Conservation (phyloP, 345 rosid species). For the Salix exigua region DNA sequence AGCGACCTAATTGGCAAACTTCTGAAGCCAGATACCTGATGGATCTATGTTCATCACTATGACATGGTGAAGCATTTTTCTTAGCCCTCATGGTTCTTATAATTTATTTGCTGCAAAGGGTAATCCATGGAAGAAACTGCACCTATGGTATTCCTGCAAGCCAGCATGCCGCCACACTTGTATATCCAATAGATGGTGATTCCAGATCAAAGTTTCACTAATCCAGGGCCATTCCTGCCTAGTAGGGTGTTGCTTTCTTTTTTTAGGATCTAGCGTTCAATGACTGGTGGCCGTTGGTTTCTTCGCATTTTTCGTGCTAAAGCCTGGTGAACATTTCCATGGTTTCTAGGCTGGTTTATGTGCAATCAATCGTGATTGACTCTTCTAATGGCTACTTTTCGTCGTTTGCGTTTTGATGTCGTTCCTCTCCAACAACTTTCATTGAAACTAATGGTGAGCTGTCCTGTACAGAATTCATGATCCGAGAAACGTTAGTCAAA, state of each 20-base stretch:
- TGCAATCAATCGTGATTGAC: too few relatives aligned
- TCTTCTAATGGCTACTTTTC: too few relatives aligned
- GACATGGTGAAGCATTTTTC: neutral
- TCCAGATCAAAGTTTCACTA: neutral
- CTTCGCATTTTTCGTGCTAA: too few relatives aligned
- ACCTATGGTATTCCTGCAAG: neutral
- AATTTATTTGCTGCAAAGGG: neutral
- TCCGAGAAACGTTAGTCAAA: too few relatives aligned
- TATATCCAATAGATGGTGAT: neutral
- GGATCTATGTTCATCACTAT: neutral
- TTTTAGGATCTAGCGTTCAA: too few relatives aligned
- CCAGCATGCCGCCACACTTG: neutral
- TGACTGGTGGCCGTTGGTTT: too few relatives aligned
- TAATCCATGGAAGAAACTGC: neutral
- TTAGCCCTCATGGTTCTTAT: neutral
- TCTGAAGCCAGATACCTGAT: neutral
- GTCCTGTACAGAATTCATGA: too few relatives aligned
- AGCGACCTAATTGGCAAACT: neutral
- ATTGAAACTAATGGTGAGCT: too few relatives aligned
- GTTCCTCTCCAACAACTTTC: too few relatives aligned
- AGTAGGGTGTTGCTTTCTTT: neutral
- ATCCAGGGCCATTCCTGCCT: neutral
- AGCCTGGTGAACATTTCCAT: too few relatives aligned
- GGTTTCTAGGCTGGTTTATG: too few relatives aligned
- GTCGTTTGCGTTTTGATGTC: too few relatives aligned